Base-by-base conservation (phyloP, 768 basidiomycete genomes). In the Tephrocybe sp. region DNA sequence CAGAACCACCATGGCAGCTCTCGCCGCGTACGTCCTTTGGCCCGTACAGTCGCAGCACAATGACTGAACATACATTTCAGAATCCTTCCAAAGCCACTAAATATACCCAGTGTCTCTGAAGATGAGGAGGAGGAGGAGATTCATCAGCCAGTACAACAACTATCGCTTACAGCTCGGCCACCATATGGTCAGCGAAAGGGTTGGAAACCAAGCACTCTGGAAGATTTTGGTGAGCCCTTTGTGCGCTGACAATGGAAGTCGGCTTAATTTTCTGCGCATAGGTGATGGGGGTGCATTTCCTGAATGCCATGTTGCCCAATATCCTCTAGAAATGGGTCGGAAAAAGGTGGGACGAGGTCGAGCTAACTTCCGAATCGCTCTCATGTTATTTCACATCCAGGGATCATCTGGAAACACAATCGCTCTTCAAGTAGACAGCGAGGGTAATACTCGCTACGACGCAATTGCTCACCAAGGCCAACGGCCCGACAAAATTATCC, bases 381-480 rank as follows among this genome's bases (percentile, higher is more conserved):
- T 49, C 34, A 54, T 21, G 39, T 27, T n/a, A 54, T 30, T 24
- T 18, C n/a, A n/a, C n/a, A n/a, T n/a, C 7, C 52, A 95, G 92
- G 85, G 89, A 1, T 85, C 90, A 4, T 84, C 90, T 19, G 95
- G 95, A 5, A 95, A 94, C 61, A 98, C 97, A 0, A 80, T 99
- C 8, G 94, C 97, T 4, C 80, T 99, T 3, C 94, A 95, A 78
- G 95, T 98, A 23, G 95, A 99, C 62, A 82, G 82, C 51, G 94
- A 97, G 66, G 97, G 97, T 39, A 94, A 93, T 54, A 94, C 98
- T 44, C 87, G 91, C 55, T 99, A 97, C 64, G 94, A 97, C 67
- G 94, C 91, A 44, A 97, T 98, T 57, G 95, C 95, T 8, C 86
- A 87, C 53, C 94, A 98, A 68, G 97, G 97, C 33, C 91, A 97